Evolutionary conservation across 2,329 filamentous ascomycete species (phyloP).

Genomic region (Cadophora luteo-olivacea): DNA sequence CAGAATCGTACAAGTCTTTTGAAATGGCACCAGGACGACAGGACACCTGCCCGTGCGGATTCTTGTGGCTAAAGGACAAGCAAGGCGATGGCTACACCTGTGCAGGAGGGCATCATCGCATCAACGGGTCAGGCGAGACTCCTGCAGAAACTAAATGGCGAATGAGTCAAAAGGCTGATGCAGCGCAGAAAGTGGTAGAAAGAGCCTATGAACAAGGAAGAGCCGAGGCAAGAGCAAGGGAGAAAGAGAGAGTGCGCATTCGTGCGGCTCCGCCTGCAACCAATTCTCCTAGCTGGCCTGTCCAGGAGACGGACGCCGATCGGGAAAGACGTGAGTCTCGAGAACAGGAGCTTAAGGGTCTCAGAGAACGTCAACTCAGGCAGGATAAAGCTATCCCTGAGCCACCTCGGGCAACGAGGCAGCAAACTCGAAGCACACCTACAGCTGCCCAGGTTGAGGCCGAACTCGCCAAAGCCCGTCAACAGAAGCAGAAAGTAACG

Average conservation of each 20-base stretch:
- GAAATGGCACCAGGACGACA: neutral
- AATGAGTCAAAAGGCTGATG: neutral
- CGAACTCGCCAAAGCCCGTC: neutral
- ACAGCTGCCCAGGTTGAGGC: neutral
- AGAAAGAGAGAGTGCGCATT: neutral
- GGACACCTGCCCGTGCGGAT: conserved; percentile 7
- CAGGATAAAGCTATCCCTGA: neutral
- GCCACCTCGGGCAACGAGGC: neutral
- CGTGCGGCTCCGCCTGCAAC: neutral
- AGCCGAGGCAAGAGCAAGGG: neutral
- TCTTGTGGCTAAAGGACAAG: neutral
- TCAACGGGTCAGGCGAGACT: neutral
- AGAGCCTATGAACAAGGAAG: neutral
- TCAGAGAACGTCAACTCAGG: neutral
- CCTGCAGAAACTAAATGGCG: neutral
- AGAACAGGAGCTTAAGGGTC: neutral
- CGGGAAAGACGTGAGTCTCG: neutral
- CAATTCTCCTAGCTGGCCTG: no score
- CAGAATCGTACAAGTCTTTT: no score
- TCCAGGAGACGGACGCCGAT: neutral
- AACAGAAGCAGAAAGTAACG: neutral
- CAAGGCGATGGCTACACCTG: neutral
- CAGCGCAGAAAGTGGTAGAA: no score
- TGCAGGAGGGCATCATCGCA: neutral
- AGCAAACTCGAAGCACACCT: neutral